A percentile compares a stretch with the other conserved stretches of the same genome.
These are phyloP conservation scores for Neurospora sp. DNA, from an alignment of 495 filamentous ascomycete species.

Conservation along the genomic window DNA sequence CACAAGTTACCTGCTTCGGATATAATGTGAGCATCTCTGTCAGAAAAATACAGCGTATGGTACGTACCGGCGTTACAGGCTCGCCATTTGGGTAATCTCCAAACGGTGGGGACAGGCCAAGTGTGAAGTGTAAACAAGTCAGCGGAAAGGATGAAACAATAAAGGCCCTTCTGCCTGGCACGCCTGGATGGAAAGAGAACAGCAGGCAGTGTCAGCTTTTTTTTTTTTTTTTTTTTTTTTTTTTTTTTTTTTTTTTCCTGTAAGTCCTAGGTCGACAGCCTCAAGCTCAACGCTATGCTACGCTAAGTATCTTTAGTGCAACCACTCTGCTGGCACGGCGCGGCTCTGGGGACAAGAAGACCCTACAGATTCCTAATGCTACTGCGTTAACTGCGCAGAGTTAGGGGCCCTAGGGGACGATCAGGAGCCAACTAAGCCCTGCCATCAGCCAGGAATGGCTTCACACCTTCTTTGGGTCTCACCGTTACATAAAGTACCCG, in stretches of 20 bases:
- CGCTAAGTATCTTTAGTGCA: background rate
- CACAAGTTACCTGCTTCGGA: background rate
- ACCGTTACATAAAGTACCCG: background rate
- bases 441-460: background rate
- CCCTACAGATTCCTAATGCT: background rate
- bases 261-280: background rate
- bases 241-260: background rate
- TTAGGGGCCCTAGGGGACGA: background rate
- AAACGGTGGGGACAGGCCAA: background rate
- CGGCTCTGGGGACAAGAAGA: background rate
- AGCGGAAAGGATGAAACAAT: background rate
- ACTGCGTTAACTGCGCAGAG: background rate
- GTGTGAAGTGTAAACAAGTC: background rate
- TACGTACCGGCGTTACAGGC: background rate
- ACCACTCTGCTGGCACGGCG: background rate
- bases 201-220: background rate
- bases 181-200: background rate
- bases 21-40: background rate
- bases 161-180: background rate
- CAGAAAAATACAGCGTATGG: background rate
- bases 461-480: background rate
- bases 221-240: background rate
- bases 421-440: background rate
- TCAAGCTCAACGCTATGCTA: background rate
- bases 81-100: background rate